phyloP scores from a whole-genome alignment of 1,139 yeast species.

The Suzukiozyma palmioleophila region DNA sequence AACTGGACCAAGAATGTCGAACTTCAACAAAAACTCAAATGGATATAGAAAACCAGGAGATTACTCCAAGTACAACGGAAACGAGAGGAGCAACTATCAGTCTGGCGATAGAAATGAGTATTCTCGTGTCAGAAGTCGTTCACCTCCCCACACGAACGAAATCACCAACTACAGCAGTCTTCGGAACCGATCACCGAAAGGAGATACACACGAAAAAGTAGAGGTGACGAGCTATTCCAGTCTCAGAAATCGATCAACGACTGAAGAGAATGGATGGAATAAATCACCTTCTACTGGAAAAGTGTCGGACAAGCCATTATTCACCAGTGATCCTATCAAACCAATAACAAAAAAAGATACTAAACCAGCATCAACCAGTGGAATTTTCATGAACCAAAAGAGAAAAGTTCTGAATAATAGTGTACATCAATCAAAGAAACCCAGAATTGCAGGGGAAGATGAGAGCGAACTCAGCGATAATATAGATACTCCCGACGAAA shows the following conservation, averaged over 20 bases:
- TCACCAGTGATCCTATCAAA: background rate
- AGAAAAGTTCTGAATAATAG: background rate
- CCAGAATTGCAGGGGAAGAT: constrained; percentile 8
- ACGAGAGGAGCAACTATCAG: background rate
- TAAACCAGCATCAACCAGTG: constrained; percentile 3
- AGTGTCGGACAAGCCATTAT: background rate
- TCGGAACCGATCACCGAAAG: background rate
- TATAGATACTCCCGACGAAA: constrained; percentile 16
- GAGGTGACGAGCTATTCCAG: background rate
- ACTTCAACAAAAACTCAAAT: background rate
- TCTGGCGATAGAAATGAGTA: background rate
- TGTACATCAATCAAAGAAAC: constrained; percentile 6
- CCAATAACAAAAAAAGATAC: background rate
- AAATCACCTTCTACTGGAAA: background rate
- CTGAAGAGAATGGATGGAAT: background rate
- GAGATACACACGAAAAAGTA: background rate
- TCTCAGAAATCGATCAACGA: constrained; percentile 1
- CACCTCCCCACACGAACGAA: background rate
- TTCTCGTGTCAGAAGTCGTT: background rate
- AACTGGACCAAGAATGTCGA: background rate
- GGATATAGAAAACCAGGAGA: constrained; percentile 1
- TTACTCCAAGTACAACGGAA: background rate
- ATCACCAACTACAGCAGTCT: background rate
- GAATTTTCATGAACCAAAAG: constrained; percentile 7
- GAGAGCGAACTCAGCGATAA: constrained; percentile 23